These are phyloP conservation scores for Candida freyschussii DNA, from an alignment of 1,139 yeast genomes.

Conservation along the genomic window DNA sequence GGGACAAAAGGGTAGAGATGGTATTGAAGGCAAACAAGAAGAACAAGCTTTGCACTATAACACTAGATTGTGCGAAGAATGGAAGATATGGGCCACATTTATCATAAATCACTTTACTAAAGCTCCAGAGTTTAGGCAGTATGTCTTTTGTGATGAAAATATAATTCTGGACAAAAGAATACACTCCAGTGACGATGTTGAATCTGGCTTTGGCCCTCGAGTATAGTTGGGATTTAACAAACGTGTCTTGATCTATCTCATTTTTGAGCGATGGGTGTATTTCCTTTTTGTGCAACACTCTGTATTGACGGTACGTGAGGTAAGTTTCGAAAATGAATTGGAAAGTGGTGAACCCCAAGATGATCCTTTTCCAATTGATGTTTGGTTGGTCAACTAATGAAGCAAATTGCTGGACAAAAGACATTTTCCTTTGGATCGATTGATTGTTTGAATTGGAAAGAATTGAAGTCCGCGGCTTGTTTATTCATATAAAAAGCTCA, in stretches of 20 bases:
- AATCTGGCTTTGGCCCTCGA: constrained; percentile 79
- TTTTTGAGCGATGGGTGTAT: constrained; percentile 62
- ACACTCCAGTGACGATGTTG: constrained; percentile 51
- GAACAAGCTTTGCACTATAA: constrained; percentile 62
- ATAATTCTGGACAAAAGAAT: constrained; percentile 51
- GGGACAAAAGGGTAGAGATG: constrained; percentile 44
- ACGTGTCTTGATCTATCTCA: constrained; percentile 67
- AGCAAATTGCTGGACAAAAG: constrained; percentile 34
- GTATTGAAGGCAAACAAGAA: constrained; percentile 51
- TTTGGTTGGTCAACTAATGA: constrained; percentile 47
- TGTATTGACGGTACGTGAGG: constrained; percentile 72
- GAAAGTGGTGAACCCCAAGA: constrained; percentile 70
- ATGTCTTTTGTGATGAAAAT: constrained; percentile 55
- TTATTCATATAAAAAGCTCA: too few relatives aligned
- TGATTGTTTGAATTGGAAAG: too few relatives aligned
- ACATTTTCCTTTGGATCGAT: constrained; percentile 19
- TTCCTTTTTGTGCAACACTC: constrained; percentile 50
- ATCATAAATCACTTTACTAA: constrained; percentile 39
- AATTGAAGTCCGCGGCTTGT: too few relatives aligned
- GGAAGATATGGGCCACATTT: constrained; percentile 28
- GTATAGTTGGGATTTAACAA: constrained; percentile 73
- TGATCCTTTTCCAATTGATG: constrained; percentile 73
- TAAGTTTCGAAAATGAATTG: constrained; percentile 73
- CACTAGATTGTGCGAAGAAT: constrained; percentile 39
- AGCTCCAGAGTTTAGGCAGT: constrained; percentile 65